These are phyloP conservation scores for Chaetomidium leptoderma DNA, from an alignment of 495 filamentous ascomycete genomes.

Conservation along the genomic window DNA sequence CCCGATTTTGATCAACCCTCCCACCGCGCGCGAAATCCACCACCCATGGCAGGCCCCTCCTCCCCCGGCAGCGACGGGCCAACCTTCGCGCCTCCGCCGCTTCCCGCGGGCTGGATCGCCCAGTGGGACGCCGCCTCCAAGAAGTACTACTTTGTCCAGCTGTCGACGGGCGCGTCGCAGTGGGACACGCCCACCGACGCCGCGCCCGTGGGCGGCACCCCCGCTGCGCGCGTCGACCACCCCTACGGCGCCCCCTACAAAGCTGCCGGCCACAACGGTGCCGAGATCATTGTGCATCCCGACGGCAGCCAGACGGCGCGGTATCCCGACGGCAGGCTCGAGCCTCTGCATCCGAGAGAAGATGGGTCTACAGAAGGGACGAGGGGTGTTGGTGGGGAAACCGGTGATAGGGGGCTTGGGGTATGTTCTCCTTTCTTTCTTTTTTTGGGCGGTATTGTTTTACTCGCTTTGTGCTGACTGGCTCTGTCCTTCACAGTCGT, in stretches of 20 bases:
- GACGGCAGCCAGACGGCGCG: conserved; percentile 50
- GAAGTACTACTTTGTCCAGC: conserved; percentile 78
- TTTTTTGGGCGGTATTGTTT: not conserved
- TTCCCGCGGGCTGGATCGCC: conserved; percentile 75
- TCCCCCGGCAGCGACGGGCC: conserved; percentile 65
- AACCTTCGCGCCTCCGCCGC: conserved; percentile 61
- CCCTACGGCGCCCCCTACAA: conserved; percentile 47
- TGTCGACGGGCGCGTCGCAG: conserved; percentile 68
- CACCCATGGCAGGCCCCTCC: conserved; percentile 45
- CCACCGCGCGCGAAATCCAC: not conserved
- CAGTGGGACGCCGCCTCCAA: conserved; percentile 73
- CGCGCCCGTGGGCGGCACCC: conserved; percentile 49
- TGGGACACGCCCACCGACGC: conserved; percentile 73
- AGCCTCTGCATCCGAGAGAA: conserved; percentile 41
- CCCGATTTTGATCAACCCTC: too few species aligned
- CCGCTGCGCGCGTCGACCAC: conserved; percentile 43
- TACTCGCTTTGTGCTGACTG: not conserved
- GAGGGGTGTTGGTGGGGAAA: conserved; percentile 30
- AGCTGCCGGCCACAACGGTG: conserved; percentile 19
- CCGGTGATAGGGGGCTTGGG: conserved; percentile 44
- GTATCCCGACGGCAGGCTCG: conserved; percentile 48
- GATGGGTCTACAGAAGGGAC: conserved; percentile 23
- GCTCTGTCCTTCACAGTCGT: conserved; percentile 14
- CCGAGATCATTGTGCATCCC: conserved; percentile 49
- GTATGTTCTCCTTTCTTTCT: conserved; percentile 30